These are phyloP conservation scores for Gonapodya prolifera DNA, from an alignment of 192 early-diverging fungal species.

Conservation along the genomic window DNA sequence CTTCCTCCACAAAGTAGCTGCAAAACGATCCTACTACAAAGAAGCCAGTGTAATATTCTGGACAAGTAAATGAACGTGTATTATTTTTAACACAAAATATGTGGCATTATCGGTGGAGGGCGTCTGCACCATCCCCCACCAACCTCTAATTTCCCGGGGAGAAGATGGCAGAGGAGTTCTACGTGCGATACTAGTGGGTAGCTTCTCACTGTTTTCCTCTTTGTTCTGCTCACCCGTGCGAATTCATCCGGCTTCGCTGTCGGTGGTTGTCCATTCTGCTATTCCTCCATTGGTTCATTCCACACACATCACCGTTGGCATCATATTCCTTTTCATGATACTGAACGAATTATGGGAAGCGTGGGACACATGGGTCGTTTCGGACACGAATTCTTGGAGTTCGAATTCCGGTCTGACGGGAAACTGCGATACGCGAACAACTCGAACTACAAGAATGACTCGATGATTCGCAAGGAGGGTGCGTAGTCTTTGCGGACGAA, in stretches of 20 bases:
- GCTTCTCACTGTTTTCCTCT: background rate
- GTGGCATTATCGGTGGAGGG: no score
- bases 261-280: background rate
- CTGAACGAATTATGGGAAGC: constrained; percentile 21
- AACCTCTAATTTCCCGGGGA: background rate
- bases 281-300: background rate
- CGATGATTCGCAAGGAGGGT: constrained; percentile 88
- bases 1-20: no score
- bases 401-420: constrained; percentile 80
- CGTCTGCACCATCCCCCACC: no score
- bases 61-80: no score
- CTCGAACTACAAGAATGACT: constrained; percentile 95
- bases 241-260: background rate
- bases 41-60: no score
- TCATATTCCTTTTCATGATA: background rate
- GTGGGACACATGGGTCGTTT: constrained; percentile 87
- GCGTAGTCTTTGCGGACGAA: constrained; percentile 6
- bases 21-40: no score
- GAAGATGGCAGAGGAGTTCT: constrained; percentile 22
- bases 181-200: constrained; percentile 39
- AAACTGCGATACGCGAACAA: constrained; percentile 92
- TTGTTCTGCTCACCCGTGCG: background rate
- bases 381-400: constrained; percentile 98
- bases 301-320: background rate
- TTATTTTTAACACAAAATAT: no score